Conservation (phyloP, 2,329 filamentous ascomycete species). For the Aquanectria penicillioides region DNA sequence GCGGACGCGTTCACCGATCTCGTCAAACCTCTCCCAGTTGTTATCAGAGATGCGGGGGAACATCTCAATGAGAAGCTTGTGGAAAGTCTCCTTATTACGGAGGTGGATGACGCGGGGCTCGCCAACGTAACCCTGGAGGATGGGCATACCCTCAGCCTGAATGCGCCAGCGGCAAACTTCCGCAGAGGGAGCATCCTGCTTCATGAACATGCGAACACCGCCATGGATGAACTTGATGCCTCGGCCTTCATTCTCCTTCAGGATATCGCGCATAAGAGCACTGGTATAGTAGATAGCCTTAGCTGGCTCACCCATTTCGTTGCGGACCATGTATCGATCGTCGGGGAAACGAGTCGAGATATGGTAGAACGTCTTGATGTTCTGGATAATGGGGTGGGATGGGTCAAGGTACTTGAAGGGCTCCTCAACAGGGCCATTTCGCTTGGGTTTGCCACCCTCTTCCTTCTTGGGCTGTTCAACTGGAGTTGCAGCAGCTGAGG, state of each 20-base stretch:
- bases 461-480: constrained; percentile 40
- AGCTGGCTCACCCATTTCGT: constrained; percentile 84
- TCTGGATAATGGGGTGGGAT: constrained; percentile 78
- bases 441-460: constrained; percentile 48
- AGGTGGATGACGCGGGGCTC: constrained; percentile 79
- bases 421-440: constrained; percentile 77
- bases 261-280: constrained; percentile 82
- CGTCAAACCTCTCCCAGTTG: constrained; percentile 79
- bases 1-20: constrained; percentile 85
- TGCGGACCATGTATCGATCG: constrained; percentile 95
- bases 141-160: constrained; percentile 91
- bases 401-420: constrained; percentile 90
- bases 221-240: constrained; percentile 97
- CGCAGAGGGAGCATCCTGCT: constrained; percentile 89
- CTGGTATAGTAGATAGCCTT: constrained; percentile 98
- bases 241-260: constrained; percentile 86
- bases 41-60: constrained; percentile 87
- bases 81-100: constrained; percentile 81
- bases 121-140: constrained; percentile 91
- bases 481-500: constrained; percentile 32
- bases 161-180: constrained; percentile 94
- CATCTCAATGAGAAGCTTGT: constrained; percentile 90
- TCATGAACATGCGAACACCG: constrained; percentile 99
- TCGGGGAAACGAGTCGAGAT: constrained; percentile 86
- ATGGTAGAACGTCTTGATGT: constrained; percentile 86